Conservation (phyloP, 108 stramenopile species). For the Nitzschia sp. region DNA sequence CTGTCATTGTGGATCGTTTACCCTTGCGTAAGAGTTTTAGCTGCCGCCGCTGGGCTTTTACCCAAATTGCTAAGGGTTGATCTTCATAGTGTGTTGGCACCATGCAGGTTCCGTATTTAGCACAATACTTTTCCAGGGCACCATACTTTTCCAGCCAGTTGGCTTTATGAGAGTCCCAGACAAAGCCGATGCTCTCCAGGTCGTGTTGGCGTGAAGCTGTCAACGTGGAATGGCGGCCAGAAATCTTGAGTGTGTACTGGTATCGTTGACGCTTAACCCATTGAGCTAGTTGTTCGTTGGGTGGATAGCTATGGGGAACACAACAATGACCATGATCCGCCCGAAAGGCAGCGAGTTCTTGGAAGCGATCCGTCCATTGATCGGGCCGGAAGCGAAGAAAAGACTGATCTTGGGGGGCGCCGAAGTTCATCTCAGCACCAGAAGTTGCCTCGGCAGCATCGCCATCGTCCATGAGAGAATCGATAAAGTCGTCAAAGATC, state of each 20-base stretch:
- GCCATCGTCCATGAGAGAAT: too few relatives aligned
- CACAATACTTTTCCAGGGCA: constrained; percentile 29
- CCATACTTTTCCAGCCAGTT: constrained; percentile 37
- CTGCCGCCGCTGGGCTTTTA: constrained; percentile 40
- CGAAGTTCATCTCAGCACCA: too few relatives aligned
- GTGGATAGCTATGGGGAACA: constrained; percentile 48
- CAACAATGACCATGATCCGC: constrained; percentile 37
- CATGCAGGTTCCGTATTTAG: constrained; percentile 33
- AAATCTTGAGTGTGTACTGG: constrained; percentile 37
- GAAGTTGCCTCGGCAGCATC: too few relatives aligned
- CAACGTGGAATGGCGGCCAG: constrained; percentile 23
- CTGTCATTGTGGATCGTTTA: constrained; percentile 7
- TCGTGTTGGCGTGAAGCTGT: constrained; percentile 22
- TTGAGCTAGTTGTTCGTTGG: constrained; percentile 36
- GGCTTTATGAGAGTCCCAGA: constrained; percentile 12
- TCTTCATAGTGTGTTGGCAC: constrained; percentile 43
- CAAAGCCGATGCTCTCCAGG: constrained; percentile 44
- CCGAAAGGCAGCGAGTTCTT: constrained; percentile 30
- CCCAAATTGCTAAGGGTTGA: constrained; percentile 46
- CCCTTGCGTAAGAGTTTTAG: constrained; percentile 31
- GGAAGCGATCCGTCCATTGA: constrained; percentile 26
- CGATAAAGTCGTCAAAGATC: too few relatives aligned
- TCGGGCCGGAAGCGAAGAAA: constrained; percentile 7
- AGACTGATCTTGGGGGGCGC: too few relatives aligned
- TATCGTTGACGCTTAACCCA: constrained; percentile 48